These are phyloP conservation scores for Lichtheimia hyalospora DNA, from an alignment of 371 early-diverging fungal species.

Conservation along the genomic window DNA sequence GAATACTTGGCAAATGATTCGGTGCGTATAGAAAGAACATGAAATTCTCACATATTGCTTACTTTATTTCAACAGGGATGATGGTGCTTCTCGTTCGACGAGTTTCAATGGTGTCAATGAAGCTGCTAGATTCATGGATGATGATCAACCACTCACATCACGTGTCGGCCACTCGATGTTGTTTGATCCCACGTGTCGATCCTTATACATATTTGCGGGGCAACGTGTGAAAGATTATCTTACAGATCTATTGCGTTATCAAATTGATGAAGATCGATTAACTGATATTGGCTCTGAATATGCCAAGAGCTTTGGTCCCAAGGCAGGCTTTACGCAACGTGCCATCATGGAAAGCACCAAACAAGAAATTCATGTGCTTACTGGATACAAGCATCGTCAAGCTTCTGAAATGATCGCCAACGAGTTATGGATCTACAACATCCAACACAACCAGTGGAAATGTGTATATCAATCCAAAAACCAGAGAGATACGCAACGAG, in stretches of 20 bases:
- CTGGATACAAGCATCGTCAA: constrained; percentile 60
- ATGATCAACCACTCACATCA: constrained; percentile 55
- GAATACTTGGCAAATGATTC: constrained; percentile 67
- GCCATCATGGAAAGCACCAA: constrained; percentile 75
- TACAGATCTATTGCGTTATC: constrained; percentile 80
- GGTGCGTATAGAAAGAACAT: constrained; percentile 32
- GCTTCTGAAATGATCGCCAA: constrained; percentile 65
- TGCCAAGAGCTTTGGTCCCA: constrained; percentile 69
- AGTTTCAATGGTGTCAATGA: constrained; percentile 1
- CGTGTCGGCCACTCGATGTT: constrained; percentile 93
- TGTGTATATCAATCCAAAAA: constrained; percentile 74
- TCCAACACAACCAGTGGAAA: constrained; percentile 69
- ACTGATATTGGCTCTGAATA: constrained; percentile 72
- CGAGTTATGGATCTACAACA: constrained; percentile 75
- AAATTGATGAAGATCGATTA: constrained; percentile 72
- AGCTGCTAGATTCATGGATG: neutral
- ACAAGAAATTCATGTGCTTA: constrained; percentile 83
- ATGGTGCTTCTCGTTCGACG: constrained; percentile 21
- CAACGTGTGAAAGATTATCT: constrained; percentile 79
- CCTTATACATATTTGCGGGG: constrained; percentile 88
- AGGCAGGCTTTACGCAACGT: constrained; percentile 83
- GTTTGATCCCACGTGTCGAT: constrained; percentile 68
- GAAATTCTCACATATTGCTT: neutral
- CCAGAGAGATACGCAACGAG: constrained; percentile 38
- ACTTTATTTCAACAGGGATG: constrained; percentile 1